Evolutionary conservation across 352 stramenopile genomes (phyloP), one percentile per base, ranked within the genome.

Genomic region (Thalassiosira livingstoniorum): DNA sequence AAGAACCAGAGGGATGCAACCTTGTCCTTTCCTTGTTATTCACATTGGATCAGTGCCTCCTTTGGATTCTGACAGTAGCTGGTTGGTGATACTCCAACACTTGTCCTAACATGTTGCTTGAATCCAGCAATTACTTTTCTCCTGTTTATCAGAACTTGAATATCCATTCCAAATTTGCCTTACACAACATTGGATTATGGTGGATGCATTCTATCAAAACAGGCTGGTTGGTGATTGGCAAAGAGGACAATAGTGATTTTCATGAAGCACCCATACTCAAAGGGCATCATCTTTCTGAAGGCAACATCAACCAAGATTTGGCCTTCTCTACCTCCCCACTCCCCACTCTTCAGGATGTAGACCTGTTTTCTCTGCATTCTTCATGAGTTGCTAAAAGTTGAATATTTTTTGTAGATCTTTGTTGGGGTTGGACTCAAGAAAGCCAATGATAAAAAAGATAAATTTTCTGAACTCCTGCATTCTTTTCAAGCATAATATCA

Each of bases 201-300:
- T 10, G 54, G 54, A 31, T 35, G 27, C 54, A 63, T 63, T 35
- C 54, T 32, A 63, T 63, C 54, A 35, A 63, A 63, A 35, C 54
- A 63, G n/a, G 53, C 39, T 2, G n/a, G n/a, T n/a, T n/a, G n/a
- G n/a, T n/a, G n/a, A n/a, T n/a, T n/a, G n/a, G 7, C 18, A 54
- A 75, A 66, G 45, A 66, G 2, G 4, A 32, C 66, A 25, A 75
- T 75, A 1, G 66, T 75, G 7, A 32, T 23, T 34, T 75, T 75
- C 47, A 54, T 75, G 66, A 66, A 75, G 13, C 51, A 18, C n/a
- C 66, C 66, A 23, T 75, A 75, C 32, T 65, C 57, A 34, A 65
- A 65, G 10, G 57, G 18, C 57, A 65, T 65, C 57, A 65, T 65
- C 18, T 65, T 65, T 2, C 57, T 2, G 4, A 55, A n/a, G 5